Evolutionary conservation across 352 stramenopile genomes (phyloP).

Genomic region (Paralagenidium karlingii): DNA sequence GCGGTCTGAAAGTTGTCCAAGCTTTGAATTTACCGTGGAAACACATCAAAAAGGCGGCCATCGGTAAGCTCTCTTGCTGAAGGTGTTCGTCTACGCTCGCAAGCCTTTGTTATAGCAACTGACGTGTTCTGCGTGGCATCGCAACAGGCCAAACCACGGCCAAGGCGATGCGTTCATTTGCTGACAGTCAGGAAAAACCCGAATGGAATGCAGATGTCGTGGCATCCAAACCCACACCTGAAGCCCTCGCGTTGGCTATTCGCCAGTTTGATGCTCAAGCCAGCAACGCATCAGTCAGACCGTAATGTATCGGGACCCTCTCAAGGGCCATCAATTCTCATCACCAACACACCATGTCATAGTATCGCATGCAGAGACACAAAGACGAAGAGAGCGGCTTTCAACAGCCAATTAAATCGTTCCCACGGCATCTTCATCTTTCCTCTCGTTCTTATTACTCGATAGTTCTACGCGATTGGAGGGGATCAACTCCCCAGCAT

Average conservation of each 20-base stretch:
- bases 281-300: too few relatives aligned
- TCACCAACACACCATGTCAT: too few relatives aligned
- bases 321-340: too few relatives aligned
- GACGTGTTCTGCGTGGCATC: not conserved
- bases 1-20: constrained; percentile 45
- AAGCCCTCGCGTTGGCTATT: constrained; percentile 39
- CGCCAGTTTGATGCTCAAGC: constrained; percentile 29
- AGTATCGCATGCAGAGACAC: too few relatives aligned
- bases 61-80: constrained; percentile 23
- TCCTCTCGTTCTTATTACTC: too few relatives aligned
- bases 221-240: constrained; percentile 34
- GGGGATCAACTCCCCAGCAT: too few relatives aligned
- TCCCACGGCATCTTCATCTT: too few relatives aligned
- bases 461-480: too few relatives aligned
- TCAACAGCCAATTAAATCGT: too few relatives aligned
- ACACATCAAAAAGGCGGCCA: constrained; percentile 57
- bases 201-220: constrained; percentile 43
- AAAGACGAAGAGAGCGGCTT: too few relatives aligned
- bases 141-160: constrained; percentile 59
- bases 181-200: constrained; percentile 15
- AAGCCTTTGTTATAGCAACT: not conserved
- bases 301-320: too few relatives aligned
- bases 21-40: constrained; percentile 26
- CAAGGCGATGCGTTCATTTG: constrained; percentile 26
- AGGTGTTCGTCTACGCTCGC: not conserved